Base-by-base conservation (phyloP, 2,329 filamentous ascomycete genomes). In the Aurifilum marmelostoma region DNA sequence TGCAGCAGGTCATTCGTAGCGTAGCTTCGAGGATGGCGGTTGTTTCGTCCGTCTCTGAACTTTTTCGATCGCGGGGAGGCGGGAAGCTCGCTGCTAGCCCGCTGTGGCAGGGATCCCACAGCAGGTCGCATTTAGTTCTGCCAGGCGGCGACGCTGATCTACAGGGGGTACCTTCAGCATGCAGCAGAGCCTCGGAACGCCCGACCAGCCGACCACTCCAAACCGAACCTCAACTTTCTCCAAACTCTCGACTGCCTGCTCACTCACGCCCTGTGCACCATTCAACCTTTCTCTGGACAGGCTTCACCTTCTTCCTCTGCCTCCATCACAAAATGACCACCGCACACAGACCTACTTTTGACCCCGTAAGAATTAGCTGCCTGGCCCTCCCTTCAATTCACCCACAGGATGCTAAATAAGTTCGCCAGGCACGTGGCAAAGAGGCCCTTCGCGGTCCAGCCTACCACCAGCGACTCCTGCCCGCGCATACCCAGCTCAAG, bases 401-500 rank as follows among this genome's bases (percentile, higher is more conserved):
- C 41, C 37, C 34, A 16, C 14, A 54, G 34, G 34, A 52, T 61
- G 21, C 66, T 63, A 32, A n/a, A 77, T 79, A 75, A 81, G 71
- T 54, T 29, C 72, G 72, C 71, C 67, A 72, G 92, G 94, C 95
- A 56, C 89, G 91, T 78, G 96, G 96, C 79, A 97, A 97, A 85
- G 96, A 99, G 81, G 93, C 94, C 76, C 91, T 94, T 70, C 91
- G 94, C 76, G 96, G 96, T 62, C 92, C 93, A 63, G 95, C 94
- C 75, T 98, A 97, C 83, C 96, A 99, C 79, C 95, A 98, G 81
- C 92, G 96, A 75, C 91, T 98, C 21, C 90, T 97, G 18, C 95
- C 96, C 43, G 96, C 96, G 41, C 92, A 99, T 80, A 98, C 93
- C 16, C 90, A 93, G 73, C 90, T 99, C 77, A 99, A 99, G 83